These are phyloP conservation scores for Tulasnella sp. DNA, from an alignment of 768 basidiomycete species.

Conservation along the genomic window DNA sequence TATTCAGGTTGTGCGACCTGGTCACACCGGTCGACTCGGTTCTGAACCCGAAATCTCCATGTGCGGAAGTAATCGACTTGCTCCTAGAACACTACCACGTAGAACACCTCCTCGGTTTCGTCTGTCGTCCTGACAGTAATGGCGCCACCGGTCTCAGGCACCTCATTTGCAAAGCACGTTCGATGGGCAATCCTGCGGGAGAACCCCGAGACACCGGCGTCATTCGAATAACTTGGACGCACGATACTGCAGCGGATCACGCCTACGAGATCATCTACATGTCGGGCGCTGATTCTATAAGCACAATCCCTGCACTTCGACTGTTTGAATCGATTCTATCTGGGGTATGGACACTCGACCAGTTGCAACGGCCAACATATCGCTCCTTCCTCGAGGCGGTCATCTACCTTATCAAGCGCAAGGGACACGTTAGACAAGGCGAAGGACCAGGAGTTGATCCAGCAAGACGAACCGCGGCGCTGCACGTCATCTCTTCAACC, in stretches of 20 bases:
- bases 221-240: neutral
- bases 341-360: neutral
- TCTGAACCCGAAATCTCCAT: neutral
- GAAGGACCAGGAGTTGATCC: neutral
- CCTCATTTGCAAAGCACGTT: slow-evolving; percentile 1
- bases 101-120: neutral
- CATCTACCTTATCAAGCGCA: neutral
- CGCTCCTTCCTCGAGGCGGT: neutral
- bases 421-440: neutral
- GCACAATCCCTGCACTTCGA: neutral
- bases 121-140: neutral
- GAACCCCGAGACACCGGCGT: neutral
- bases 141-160: neutral
- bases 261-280: neutral
- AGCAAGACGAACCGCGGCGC: neutral
- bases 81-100: neutral
- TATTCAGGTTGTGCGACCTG: neutral
- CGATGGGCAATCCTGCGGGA: neutral
- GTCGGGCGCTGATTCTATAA: neutral
- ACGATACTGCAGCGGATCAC: neutral
- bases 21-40: neutral
- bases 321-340: neutral
- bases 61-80: neutral
- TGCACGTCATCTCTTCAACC: neutral
- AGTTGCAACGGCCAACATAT: neutral